A percentile compares a stretch with the other conserved stretches of the same genome.
Evolutionary conservation across 345 rosid genomes (phyloP).

Genomic region (Brassica carinata): DNA sequence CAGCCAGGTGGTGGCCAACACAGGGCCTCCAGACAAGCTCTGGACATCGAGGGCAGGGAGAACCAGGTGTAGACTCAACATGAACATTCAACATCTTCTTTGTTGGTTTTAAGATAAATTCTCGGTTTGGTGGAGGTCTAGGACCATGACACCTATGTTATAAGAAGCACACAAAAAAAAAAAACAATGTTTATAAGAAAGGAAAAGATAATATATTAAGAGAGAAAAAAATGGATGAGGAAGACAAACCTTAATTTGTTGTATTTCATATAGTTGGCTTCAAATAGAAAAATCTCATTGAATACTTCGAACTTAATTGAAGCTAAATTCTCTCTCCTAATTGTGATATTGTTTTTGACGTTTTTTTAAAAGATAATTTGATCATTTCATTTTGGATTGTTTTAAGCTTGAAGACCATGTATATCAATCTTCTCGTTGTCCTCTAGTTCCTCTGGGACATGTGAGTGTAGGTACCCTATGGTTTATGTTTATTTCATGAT

Average conservation of each 20-base stretch:
- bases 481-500: too few relatives aligned
- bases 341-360: too few relatives aligned
- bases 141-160: conserved; percentile 81
- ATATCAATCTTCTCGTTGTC: too few relatives aligned
- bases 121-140: conserved; percentile 81
- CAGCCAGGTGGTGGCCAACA: conserved; percentile 82
- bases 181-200: background rate
- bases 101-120: conserved; percentile 75
- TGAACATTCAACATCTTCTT: conserved; percentile 68
- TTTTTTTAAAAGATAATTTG: too few relatives aligned
- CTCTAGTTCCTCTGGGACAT: too few relatives aligned
- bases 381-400: too few relatives aligned
- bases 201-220: background rate
- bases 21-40: conserved; percentile 88
- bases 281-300: too few relatives aligned
- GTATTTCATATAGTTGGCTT: too few relatives aligned
- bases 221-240: conserved; percentile 14
- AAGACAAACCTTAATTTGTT: background rate
- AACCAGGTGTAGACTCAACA: conserved; percentile 70
- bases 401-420: too few relatives aligned
- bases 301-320: too few relatives aligned
- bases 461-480: too few relatives aligned
- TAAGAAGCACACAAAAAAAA: conserved; percentile 16
- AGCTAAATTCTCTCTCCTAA: too few relatives aligned
- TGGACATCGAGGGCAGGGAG: conserved; percentile 90